Evolutionary conservation across 148 eudicot species (phyloP).

Genomic region (Spergularia bocconei): DNA sequence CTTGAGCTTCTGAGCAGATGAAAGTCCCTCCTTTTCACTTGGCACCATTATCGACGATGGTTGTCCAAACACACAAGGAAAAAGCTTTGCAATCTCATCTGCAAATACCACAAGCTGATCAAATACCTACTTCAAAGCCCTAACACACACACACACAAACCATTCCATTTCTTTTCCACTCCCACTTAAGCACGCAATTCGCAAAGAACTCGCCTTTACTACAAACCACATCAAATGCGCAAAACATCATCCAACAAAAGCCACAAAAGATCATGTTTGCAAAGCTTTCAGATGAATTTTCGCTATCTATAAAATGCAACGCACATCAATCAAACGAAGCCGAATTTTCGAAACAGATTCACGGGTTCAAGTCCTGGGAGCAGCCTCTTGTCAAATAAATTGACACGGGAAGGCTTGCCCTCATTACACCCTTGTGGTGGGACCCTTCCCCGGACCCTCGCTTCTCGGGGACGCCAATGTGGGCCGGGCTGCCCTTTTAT

Average conservation of each 20-base stretch:
- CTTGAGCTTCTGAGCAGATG: conserved; percentile 54
- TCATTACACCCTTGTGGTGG: too few relatives aligned
- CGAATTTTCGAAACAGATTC: not conserved
- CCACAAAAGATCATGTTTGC: not conserved
- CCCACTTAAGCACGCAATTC: not conserved
- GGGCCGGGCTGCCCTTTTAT: too few relatives aligned
- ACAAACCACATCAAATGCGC: not conserved
- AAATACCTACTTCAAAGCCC: conserved; percentile 3
- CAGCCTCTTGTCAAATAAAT: too few relatives aligned
- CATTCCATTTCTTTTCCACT: not conserved
- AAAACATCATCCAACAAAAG: not conserved
- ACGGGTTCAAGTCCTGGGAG: too few relatives aligned
- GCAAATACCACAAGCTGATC: conserved; percentile 24
- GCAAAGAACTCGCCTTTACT: not conserved
- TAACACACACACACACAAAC: not conserved
- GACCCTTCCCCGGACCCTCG: too few relatives aligned
- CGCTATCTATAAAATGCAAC: not conserved
- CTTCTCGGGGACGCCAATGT: too few relatives aligned
- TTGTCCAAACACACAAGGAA: conserved; percentile 81
- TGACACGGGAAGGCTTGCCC: too few relatives aligned
- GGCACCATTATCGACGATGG: conserved; percentile 78
- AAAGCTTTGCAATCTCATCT: conserved; percentile 94
- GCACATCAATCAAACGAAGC: too few relatives aligned
- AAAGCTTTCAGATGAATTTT: not conserved
- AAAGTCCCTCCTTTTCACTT: conserved; percentile 42